Evolutionary conservation across 2,329 filamentous ascomycete genomes (phyloP).

Genomic region (Alternaria consortialis): DNA sequence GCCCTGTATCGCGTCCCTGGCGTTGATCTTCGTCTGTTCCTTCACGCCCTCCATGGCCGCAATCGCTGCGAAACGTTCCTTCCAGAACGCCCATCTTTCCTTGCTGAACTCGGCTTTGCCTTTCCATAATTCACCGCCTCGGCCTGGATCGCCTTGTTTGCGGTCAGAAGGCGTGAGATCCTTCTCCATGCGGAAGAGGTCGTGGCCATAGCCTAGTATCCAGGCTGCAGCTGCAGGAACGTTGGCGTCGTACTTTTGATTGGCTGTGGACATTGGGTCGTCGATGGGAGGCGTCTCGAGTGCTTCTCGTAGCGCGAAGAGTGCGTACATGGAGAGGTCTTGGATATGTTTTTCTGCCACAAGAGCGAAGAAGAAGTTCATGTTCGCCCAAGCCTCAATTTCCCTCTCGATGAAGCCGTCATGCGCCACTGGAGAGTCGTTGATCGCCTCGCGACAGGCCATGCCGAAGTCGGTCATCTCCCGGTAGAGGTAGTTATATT

Average conservation of each 20-base stretch:
- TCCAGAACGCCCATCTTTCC: conserved; percentile 46
- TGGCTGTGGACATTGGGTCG: conserved; percentile 25
- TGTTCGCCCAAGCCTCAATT: conserved; percentile 42
- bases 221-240: conserved; percentile 45
- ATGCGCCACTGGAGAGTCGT: conserved; percentile 36
- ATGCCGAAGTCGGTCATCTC: conserved; percentile 34
- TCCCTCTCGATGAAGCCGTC: conserved; percentile 32
- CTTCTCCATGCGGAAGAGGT: conserved; percentile 34
- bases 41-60: conserved; percentile 28
- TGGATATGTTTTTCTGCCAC: conserved; percentile 27
- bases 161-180: conserved; percentile 40
- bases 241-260: conserved; percentile 36
- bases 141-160: conserved; percentile 42
- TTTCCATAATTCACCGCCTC: conserved; percentile 41
- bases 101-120: conserved; percentile 43
- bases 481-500: conserved; percentile 32
- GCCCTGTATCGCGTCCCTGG: conserved; percentile 33
- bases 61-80: conserved; percentile 40
- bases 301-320: conserved; percentile 41
- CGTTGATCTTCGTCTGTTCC: conserved; percentile 33
- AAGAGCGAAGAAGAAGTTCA: conserved; percentile 44
- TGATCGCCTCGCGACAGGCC: conserved; percentile 40
- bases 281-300: conserved; percentile 35
- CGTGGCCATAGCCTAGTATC: conserved; percentile 33
- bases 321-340: conserved; percentile 35